Percentiles rank a stretch among this genome's conserved stretches.
Evolutionary conservation across 148 eudicot species (phyloP).

Genomic region (Selenicereus undatus): DNA sequence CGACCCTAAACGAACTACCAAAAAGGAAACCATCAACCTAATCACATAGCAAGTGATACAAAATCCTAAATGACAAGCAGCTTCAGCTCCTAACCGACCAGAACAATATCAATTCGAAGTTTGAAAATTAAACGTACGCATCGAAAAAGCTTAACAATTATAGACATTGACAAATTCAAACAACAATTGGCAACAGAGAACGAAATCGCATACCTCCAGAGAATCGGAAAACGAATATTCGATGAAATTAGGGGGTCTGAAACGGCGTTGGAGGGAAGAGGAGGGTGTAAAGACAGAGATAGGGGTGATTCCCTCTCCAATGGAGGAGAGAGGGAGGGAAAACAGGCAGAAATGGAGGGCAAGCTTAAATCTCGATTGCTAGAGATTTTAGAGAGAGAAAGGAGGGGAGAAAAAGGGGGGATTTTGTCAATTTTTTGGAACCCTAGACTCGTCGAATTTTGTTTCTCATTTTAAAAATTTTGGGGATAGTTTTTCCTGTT

Average conservation of each 20-base stretch:
- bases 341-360: background rate
- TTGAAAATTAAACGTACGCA: slow-evolving; percentile 1
- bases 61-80: background rate
- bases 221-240: background rate
- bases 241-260: slow-evolving; percentile 14
- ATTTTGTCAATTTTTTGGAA: slow-evolving; percentile 3
- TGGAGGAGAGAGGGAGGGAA: slow-evolving; percentile 18
- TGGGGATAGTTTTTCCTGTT: background rate
- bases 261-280: background rate
- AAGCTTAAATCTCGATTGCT: slow-evolving; percentile 3
- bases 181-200: slow-evolving; percentile 11
- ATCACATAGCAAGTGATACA: background rate
- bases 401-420: slow-evolving; percentile 4
- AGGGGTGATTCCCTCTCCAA: slow-evolving; percentile 13
- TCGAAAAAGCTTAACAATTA: background rate
- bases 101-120: background rate
- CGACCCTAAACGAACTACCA: background rate
- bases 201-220: slow-evolving; percentile 13
- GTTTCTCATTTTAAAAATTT: background rate
- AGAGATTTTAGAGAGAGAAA: background rate
- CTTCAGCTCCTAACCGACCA: background rate
- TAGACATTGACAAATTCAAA: slow-evolving; percentile 14
- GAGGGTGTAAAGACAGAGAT: slow-evolving; percentile 1
- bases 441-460: slow-evolving; percentile 16
- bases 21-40: slow-evolving; percentile 4